phyloP scores from a whole-genome alignment of 2,329 filamentous ascomycete species.

The Aureobasidium namibiae region DNA sequence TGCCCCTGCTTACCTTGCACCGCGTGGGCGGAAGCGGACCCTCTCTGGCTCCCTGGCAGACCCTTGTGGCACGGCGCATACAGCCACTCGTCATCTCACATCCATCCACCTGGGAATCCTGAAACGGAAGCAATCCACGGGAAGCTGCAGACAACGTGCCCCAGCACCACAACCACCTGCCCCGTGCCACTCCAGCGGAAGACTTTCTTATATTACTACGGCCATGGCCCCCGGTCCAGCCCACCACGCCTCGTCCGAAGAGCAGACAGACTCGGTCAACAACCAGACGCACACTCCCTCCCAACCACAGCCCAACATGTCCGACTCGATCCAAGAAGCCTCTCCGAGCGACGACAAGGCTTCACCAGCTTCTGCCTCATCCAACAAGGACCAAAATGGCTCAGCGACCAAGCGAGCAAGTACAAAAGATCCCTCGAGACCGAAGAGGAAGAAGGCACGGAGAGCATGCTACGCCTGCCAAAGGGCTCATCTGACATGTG shows the following conservation, averaged over 20 bases:
- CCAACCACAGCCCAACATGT: slow-evolving; percentile 28
- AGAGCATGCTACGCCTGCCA: slow-evolving; percentile 96
- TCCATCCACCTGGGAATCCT: slow-evolving; percentile 7
- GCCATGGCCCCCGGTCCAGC: slow-evolving; percentile 22
- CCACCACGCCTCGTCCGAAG: neutral
- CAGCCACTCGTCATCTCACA: slow-evolving; percentile 10
- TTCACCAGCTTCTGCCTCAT: slow-evolving; percentile 22
- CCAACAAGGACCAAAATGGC: slow-evolving; percentile 24
- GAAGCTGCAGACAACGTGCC: slow-evolving; percentile 13
- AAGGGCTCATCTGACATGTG: slow-evolving; percentile 92
- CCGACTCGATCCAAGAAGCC: slow-evolving; percentile 32
- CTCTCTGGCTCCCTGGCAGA: neutral
- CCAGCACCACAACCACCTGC: neutral
- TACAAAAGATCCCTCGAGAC: slow-evolving; percentile 82
- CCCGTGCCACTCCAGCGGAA: slow-evolving; percentile 6
- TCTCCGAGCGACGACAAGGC: slow-evolving; percentile 30
- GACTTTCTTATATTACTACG: neutral
- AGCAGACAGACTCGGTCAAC: neutral
- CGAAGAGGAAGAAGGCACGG: slow-evolving; percentile 89
- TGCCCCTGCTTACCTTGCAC: slow-evolving; percentile 12
- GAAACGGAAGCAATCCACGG: slow-evolving; percentile 11
- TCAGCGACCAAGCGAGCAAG: slow-evolving; percentile 32
- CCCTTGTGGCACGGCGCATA: slow-evolving; percentile 11
- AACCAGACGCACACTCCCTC: neutral
- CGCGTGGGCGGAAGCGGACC: neutral